phyloP scores from a whole-genome alignment of 139 green algal species.

The Chlorella sp. region DNA sequence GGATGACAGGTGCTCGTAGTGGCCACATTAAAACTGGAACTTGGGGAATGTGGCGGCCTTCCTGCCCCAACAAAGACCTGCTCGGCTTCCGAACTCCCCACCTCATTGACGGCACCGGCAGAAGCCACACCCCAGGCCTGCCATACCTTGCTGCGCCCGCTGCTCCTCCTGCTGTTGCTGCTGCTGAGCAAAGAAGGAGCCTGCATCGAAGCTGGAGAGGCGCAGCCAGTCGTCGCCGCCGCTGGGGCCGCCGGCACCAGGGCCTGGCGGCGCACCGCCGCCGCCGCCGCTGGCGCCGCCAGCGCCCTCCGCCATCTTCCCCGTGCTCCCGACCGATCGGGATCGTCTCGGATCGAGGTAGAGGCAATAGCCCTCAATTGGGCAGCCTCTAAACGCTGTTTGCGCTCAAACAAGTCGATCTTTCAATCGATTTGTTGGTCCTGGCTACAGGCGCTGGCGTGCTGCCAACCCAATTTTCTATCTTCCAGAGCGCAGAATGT shows the following conservation, averaged over 20 bases:
- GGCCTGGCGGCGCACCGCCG: neutral
- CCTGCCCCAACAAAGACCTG: too few relatives aligned
- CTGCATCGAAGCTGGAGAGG: slow-evolving; percentile 33
- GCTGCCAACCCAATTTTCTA: too few relatives aligned
- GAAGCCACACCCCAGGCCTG: neutral
- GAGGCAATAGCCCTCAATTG: too few relatives aligned
- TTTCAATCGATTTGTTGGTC: too few relatives aligned
- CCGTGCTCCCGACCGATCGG: neutral
- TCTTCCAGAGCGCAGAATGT: too few relatives aligned
- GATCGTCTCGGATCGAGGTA: neutral
- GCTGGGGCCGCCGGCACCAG: neutral
- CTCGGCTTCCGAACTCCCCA: too few relatives aligned
- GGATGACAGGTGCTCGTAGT: too few relatives aligned
- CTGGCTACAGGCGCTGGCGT: too few relatives aligned
- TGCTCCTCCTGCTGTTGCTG: slow-evolving; percentile 28
- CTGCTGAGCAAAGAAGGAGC: slow-evolving; percentile 35
- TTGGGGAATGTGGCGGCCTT: neutral
- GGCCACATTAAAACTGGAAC: too few relatives aligned
- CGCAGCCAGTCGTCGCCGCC: slow-evolving; percentile 13
- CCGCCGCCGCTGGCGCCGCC: neutral
- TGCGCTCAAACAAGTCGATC: too few relatives aligned
- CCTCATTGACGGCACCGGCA: neutral
- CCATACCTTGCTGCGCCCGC: neutral
- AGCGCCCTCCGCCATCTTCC: neutral
- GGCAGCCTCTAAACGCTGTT: too few relatives aligned